Base-by-base conservation (phyloP, 2,329 filamentous ascomycete genomes). In the Calycina herbarum region DNA sequence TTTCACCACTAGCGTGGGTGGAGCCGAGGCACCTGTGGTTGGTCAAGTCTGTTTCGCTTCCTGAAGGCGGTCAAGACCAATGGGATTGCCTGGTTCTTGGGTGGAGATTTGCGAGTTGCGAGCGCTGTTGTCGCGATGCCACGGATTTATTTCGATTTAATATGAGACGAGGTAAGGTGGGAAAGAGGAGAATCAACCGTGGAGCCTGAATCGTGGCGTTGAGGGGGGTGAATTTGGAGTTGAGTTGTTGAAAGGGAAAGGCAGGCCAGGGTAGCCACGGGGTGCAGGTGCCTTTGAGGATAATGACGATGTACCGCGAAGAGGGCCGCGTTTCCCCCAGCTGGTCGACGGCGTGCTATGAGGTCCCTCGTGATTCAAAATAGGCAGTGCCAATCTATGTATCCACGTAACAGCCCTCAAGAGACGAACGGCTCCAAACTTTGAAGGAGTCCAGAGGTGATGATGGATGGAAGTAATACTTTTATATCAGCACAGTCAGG, bases 131-230 rank as follows among this genome's bases (percentile, higher is more conserved):
- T 54, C 20, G n/a, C 48, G 24, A 54, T 54, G 48, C 48, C 48
- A 54, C 48, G 48, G 48, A 13, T 24, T 54, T 15, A 54, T 27
- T 54, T 54, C 20, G 48, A 54, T 27, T 54, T 54, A 13, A 13
- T 51, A 24, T 54, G 20, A 54, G 48, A 54, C 48, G 48, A 13
- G 48, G 11, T 24, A 54, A 42, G 56, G 42, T 27, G 17, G 57
- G 38, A 38, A 38, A 35, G 56, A 24, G 61, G 45, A 42, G 62
- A 63, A 63, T 51, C 56, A 59, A 13, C 62, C 62, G 62, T 42
- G 54, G 29, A 60, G 57, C 57, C 62, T 64, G 62, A 64, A 64
- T 56, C 29, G 54, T 60, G 45, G 42, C 42, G 42, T 56, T 56
- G 62, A 31, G 62, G 13, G 27, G 38, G 38, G 38, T 40, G 38